Evolutionary conservation across 2,329 filamentous ascomycete genomes (phyloP).

Genomic region (Exserohilum turcica): DNA sequence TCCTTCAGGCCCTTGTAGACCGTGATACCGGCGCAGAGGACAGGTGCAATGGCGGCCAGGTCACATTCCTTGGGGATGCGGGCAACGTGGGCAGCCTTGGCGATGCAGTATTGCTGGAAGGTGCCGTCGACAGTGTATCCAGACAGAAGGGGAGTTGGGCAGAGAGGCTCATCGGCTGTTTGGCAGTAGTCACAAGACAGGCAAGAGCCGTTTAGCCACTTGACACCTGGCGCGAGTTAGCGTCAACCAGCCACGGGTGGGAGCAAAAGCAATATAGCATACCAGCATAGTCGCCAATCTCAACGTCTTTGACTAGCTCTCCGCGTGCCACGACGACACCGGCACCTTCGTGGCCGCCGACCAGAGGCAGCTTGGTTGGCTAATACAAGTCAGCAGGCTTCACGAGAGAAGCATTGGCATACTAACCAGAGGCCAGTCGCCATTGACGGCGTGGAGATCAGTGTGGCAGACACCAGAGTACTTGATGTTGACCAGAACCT

Average conservation of each 20-base stretch:
- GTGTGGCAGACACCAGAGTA: constrained; percentile 92
- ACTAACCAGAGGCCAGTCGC: constrained; percentile 78
- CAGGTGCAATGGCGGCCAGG: constrained; percentile 77
- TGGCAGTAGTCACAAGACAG: constrained; percentile 83
- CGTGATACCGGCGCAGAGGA: constrained; percentile 84
- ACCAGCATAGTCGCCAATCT: constrained; percentile 77
- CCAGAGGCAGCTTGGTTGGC: constrained; percentile 78
- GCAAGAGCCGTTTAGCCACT: constrained; percentile 89
- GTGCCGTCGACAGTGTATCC: constrained; percentile 92
- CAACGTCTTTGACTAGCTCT: constrained; percentile 74
- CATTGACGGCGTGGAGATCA: constrained; percentile 79
- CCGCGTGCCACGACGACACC: constrained; percentile 83
- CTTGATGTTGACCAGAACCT: constrained; percentile 90
- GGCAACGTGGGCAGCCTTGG: constrained; percentile 83
- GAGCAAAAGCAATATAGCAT: not conserved
- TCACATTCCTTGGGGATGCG: constrained; percentile 77
- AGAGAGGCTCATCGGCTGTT: constrained; percentile 80
- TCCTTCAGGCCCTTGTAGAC: constrained; percentile 94
- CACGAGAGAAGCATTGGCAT: not conserved
- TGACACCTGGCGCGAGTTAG: constrained; percentile 61
- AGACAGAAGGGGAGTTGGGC: constrained; percentile 73
- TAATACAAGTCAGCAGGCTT: constrained; percentile 23
- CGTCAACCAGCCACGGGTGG: not conserved
- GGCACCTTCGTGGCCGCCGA: constrained; percentile 80
- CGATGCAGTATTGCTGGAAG: constrained; percentile 92